A percentile compares a stretch with the other conserved stretches of the same genome.
phyloP scores from a whole-genome alignment of 2,329 filamentous ascomycete genomes.

The Trichoderma endophyticum region DNA sequence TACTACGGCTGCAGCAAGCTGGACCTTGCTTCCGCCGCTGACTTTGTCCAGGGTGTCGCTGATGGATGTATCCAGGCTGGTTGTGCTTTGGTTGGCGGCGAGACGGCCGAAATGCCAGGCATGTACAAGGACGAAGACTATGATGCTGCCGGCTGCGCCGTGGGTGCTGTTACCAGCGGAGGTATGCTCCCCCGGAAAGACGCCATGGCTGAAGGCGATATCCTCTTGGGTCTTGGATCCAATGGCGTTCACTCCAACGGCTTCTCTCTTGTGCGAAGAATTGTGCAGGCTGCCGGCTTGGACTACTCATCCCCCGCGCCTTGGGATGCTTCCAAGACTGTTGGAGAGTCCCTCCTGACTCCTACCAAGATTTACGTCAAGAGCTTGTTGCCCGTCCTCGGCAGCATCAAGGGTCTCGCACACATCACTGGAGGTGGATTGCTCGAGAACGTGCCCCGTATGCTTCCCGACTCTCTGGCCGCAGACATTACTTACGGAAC shows the following conservation, averaged over 20 bases:
- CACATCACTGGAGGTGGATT: constrained; percentile 97
- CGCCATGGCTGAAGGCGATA: constrained; percentile 76
- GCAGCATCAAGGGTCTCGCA: constrained; percentile 82
- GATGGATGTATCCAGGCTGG: constrained; percentile 79
- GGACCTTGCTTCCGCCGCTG: constrained; percentile 69
- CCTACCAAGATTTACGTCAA: constrained; percentile 95
- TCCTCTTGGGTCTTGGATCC: constrained; percentile 81
- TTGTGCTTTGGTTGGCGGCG: constrained; percentile 91
- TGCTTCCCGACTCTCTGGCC: constrained; percentile 75
- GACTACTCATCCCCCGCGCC: constrained; percentile 70
- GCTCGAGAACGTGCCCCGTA: constrained; percentile 89
- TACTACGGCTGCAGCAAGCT: constrained; percentile 94
- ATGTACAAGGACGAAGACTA: constrained; percentile 89
- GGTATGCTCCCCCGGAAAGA: constrained; percentile 71
- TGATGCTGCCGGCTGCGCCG: constrained; percentile 85
- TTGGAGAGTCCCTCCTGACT: constrained; percentile 77
- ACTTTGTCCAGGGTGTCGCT: constrained; percentile 90
- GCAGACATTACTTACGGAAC: constrained; percentile 74
- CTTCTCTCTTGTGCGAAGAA: constrained; percentile 91
- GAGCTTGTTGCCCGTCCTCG: constrained; percentile 64
- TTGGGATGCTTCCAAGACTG: constrained; percentile 62
- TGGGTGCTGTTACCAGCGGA: constrained; percentile 72
- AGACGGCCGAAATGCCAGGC: constrained; percentile 97
- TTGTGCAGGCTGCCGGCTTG: constrained; percentile 71
- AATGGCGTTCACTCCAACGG: constrained; percentile 93